A percentile compares a stretch with the other conserved stretches of the same genome.
Evolutionary conservation across 2,329 filamentous ascomycete genomes (phyloP).

Genomic region (Mycocentrospora acerina): DNA sequence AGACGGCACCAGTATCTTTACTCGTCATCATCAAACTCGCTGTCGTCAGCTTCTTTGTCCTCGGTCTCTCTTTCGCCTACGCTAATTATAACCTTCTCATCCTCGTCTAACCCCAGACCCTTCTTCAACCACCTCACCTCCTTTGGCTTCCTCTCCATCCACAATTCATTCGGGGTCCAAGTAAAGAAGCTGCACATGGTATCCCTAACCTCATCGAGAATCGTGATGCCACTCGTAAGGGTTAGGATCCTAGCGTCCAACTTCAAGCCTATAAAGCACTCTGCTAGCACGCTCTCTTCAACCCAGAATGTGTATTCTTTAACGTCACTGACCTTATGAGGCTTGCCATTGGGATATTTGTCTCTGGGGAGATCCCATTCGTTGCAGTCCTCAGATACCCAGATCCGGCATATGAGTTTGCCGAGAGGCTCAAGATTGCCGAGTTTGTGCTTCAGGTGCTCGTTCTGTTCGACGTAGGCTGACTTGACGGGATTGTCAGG

Average conservation of each 20-base stretch:
- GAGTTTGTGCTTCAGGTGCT: slow-evolving; percentile 37
- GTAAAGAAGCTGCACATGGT: slow-evolving; percentile 48
- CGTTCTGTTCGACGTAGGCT: slow-evolving; percentile 49
- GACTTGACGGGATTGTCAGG: slow-evolving; percentile 44
- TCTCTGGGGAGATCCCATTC: slow-evolving; percentile 42
- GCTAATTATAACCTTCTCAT: slow-evolving; percentile 14
- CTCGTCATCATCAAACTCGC: slow-evolving; percentile 22
- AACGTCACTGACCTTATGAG: slow-evolving; percentile 33
- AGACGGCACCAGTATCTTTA: neutral
- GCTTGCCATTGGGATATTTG: slow-evolving; percentile 27
- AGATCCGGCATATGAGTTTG: slow-evolving; percentile 54
- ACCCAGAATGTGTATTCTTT: slow-evolving; percentile 61
- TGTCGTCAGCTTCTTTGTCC: slow-evolving; percentile 11
- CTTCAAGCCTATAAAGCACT: slow-evolving; percentile 62
- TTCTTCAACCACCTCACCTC: slow-evolving; percentile 28
- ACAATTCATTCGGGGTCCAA: slow-evolving; percentile 48
- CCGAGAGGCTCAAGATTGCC: slow-evolving; percentile 54
- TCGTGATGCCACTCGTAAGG: slow-evolving; percentile 25
- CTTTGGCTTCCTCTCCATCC: slow-evolving; percentile 33
- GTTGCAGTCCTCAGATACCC: slow-evolving; percentile 46
- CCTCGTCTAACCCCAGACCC: slow-evolving; percentile 17
- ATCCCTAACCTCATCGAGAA: slow-evolving; percentile 44
- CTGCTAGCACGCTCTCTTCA: slow-evolving; percentile 61
- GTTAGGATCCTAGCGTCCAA: slow-evolving; percentile 38
- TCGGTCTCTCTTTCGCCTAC: neutral